These are phyloP conservation scores for Brassica cretica DNA, from an alignment of 345 rosid genomes.

Conservation along the genomic window DNA sequence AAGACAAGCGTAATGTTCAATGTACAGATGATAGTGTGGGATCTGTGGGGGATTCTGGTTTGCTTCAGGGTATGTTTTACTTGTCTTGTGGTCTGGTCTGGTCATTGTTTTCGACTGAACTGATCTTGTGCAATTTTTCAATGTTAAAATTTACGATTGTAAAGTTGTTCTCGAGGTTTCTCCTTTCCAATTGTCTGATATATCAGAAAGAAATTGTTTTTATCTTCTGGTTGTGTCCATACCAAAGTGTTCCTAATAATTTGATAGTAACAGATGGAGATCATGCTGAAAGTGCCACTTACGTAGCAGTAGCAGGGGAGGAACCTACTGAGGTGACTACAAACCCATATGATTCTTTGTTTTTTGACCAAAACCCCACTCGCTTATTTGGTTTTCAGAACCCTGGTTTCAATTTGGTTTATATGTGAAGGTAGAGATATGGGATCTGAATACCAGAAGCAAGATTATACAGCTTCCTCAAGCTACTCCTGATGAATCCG, in stretches of 20 bases:
- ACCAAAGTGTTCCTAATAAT: background rate
- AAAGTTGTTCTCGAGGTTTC: background rate
- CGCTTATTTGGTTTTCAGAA: background rate
- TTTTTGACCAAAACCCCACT: background rate
- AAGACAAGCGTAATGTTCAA: constrained; percentile 33
- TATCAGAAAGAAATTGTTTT: background rate
- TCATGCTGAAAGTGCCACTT: constrained; percentile 47
- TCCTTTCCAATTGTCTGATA: background rate
- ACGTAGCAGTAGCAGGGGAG: constrained; percentile 80
- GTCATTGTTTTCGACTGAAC: background rate
- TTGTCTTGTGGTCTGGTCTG: background rate
- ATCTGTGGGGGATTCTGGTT: constrained; percentile 36
- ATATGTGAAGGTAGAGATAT: constrained; percentile 68
- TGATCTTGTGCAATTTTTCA: background rate
- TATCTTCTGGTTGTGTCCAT: background rate
- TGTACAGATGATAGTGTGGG: constrained; percentile 31
- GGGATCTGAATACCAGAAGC: constrained; percentile 72
- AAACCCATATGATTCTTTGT: background rate
- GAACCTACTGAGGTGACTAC: constrained; percentile 60
- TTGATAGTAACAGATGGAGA: constrained; percentile 36
- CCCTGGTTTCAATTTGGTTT: constrained; percentile 19
- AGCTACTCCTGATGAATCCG: constrained; percentile 39
- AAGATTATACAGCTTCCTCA: constrained; percentile 54
- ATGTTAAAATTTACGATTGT: background rate
- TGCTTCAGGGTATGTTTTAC: constrained; percentile 45